phyloP scores from a whole-genome alignment of 495 filamentous ascomycete genomes.

The Copromyces sp. region DNA sequence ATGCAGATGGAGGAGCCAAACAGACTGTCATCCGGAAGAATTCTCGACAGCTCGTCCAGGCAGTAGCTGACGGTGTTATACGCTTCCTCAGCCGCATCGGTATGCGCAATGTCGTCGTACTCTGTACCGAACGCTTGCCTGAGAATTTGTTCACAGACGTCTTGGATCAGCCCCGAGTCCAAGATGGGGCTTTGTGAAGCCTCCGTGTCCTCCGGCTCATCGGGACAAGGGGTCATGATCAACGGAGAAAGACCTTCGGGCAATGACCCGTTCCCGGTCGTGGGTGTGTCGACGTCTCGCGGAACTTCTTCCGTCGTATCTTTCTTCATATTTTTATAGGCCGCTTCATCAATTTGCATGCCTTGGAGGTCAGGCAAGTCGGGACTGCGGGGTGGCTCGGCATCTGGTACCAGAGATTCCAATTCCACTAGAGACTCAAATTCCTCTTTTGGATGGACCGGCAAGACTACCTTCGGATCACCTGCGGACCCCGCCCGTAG shows the following conservation, averaged over 20 bases:
- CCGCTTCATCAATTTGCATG: background rate
- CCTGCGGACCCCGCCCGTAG: background rate
- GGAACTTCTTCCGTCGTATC: background rate
- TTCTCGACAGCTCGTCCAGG: slow-evolving; percentile 16
- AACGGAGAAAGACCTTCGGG: background rate
- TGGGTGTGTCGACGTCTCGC: background rate
- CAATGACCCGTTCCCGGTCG: background rate
- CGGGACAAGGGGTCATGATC: background rate
- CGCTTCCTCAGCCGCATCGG: slow-evolving; percentile 5
- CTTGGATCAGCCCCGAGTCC: slow-evolving; percentile 10
- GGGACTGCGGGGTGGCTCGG: background rate
- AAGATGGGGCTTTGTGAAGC: background rate
- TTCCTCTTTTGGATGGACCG: background rate
- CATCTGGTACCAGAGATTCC: background rate
- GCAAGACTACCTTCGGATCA: background rate
- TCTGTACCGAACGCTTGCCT: slow-evolving; percentile 16
- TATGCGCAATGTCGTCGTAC: slow-evolving; percentile 14
- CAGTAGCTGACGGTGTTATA: slow-evolving; percentile 16
- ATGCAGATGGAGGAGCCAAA: background rate
- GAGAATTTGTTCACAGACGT: slow-evolving; percentile 15
- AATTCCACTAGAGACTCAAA: background rate
- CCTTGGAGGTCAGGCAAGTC: background rate
- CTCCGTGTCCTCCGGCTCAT: background rate
- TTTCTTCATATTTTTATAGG: background rate
- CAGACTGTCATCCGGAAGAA: slow-evolving; percentile 8